Evolutionary conservation across 225 moss, liverwort and hornwort species (phyloP).

Genomic region (Marchantia paleacea): DNA sequence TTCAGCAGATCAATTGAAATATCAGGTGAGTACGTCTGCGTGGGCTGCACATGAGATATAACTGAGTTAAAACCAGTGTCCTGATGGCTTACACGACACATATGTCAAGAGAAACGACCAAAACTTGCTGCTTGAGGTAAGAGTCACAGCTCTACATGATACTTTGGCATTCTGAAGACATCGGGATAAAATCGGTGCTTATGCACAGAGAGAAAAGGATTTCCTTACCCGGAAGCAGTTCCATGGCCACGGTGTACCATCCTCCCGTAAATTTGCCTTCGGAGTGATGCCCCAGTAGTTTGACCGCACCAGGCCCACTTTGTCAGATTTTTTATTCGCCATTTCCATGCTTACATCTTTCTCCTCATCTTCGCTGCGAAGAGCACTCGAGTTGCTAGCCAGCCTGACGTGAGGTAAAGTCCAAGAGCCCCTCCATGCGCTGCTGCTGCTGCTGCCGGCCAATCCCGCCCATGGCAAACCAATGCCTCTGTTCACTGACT

Average conservation of each 20-base stretch:
- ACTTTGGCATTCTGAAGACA: too few species aligned
- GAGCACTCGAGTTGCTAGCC: constrained; percentile 24
- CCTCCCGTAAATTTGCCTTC: constrained; percentile 50
- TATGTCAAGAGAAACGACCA: too few species aligned
- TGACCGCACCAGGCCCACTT: constrained; percentile 33
- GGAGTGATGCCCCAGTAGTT: constrained; percentile 84
- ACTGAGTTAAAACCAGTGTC: not conserved
- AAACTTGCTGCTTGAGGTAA: too few species aligned
- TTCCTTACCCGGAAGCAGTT: constrained; percentile 64
- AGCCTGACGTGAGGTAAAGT: constrained; percentile 21
- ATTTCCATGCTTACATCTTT: not conserved
- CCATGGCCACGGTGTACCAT: constrained; percentile 92
- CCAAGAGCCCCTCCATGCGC: not conserved
- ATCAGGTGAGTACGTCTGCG: constrained; percentile 64
- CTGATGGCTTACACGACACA: too few species aligned
- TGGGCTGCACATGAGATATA: constrained; percentile 49
- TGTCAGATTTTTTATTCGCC: not conserved
- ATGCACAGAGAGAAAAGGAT: not conserved
- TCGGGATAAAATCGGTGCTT: not conserved
- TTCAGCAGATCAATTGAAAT: constrained; percentile 51
- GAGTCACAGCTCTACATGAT: too few species aligned
- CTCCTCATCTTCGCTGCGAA: constrained; percentile 9
- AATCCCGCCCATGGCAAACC: constrained; percentile 2
- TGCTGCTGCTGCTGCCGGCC: not conserved
- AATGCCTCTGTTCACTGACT: not conserved